These are phyloP conservation scores for Crassisporium funariophilum DNA, from an alignment of 768 basidiomycete genomes.

Conservation along the genomic window DNA sequence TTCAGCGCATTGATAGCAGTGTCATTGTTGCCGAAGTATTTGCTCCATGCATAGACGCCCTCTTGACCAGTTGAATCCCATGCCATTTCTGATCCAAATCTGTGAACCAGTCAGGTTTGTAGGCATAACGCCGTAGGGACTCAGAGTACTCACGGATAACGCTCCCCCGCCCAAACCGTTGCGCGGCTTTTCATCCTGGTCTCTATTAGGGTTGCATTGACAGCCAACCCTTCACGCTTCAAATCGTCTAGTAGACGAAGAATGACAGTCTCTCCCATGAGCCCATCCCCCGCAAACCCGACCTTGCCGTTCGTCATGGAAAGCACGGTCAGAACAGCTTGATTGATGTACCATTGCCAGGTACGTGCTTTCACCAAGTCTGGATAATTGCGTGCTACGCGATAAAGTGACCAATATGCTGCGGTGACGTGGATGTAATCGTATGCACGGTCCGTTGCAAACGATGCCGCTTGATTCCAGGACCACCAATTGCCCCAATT, in stretches of 20 bases:
- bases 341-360: slow-evolving; percentile 62
- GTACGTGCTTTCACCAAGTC: slow-evolving; percentile 44
- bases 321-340: slow-evolving; percentile 49
- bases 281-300: slow-evolving; percentile 46
- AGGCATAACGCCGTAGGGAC: background rate
- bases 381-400: slow-evolving; percentile 60
- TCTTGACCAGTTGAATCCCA: slow-evolving; percentile 62
- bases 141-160: slow-evolving; percentile 57
- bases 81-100: slow-evolving; percentile 63
- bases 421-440: slow-evolving; percentile 53
- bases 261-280: slow-evolving; percentile 62
- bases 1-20: slow-evolving; percentile 56
- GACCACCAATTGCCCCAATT: slow-evolving; percentile 61
- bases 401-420: slow-evolving; percentile 59
- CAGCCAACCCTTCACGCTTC: slow-evolving; percentile 50
- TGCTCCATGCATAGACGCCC: slow-evolving; percentile 56
- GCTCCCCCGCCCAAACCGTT: slow-evolving; percentile 45
- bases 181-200: slow-evolving; percentile 48
- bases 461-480: slow-evolving; percentile 52
- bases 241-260: slow-evolving; percentile 49
- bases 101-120: slow-evolving; percentile 18
- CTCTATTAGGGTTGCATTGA: slow-evolving; percentile 49
- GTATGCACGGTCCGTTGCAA: slow-evolving; percentile 51
- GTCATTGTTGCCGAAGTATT: slow-evolving; percentile 52
- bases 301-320: slow-evolving; percentile 48